Conservation (phyloP, 2,329 filamentous ascomycete species). For the Aphanoascus verrucosus region DNA sequence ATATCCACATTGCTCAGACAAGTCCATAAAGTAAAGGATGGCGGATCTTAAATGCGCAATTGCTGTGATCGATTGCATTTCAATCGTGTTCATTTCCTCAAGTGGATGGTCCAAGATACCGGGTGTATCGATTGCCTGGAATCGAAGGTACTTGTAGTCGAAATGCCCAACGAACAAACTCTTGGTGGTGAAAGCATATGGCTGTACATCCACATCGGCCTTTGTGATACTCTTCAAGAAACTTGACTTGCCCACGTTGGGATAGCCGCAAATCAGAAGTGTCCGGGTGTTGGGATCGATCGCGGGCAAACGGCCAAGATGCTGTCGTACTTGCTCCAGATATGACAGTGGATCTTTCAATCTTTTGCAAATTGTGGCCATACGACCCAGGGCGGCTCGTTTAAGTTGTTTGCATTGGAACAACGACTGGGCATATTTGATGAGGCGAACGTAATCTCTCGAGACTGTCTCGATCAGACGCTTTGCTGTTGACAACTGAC, state of each 20-base stretch:
- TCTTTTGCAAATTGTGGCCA: conserved; percentile 93
- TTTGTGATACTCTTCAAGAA: conserved; percentile 87
- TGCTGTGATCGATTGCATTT: conserved; percentile 97
- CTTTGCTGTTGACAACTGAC: conserved; percentile 91
- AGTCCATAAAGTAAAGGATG: conserved; percentile 96
- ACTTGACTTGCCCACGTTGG: conserved; percentile 94
- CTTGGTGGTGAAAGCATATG: conserved; percentile 98
- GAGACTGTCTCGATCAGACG: conserved; percentile 92
- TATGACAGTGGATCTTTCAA: conserved; percentile 92
- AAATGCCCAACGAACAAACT: conserved; percentile 95
- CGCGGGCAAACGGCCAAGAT: conserved; percentile 91
- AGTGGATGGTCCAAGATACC: conserved; percentile 95
- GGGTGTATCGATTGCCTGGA: conserved; percentile 94
- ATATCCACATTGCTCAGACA: conserved; percentile 94
- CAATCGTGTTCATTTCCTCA: conserved; percentile 99
- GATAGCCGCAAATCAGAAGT: conserved; percentile 91
- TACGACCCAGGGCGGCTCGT: conserved; percentile 86
- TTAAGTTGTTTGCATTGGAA: conserved; percentile 99
- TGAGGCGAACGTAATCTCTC: conserved; percentile 86
- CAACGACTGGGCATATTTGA: conserved; percentile 92
- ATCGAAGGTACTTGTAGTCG: conserved; percentile 85
- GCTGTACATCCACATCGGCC: conserved; percentile 93
- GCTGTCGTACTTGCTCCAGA: conserved; percentile 91
- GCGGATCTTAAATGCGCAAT: conserved; percentile 93
- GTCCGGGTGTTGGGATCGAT: conserved; percentile 97